phyloP scores from a whole-genome alignment of 2,329 filamentous ascomycete species.

The Lachnellula subtilissima region DNA sequence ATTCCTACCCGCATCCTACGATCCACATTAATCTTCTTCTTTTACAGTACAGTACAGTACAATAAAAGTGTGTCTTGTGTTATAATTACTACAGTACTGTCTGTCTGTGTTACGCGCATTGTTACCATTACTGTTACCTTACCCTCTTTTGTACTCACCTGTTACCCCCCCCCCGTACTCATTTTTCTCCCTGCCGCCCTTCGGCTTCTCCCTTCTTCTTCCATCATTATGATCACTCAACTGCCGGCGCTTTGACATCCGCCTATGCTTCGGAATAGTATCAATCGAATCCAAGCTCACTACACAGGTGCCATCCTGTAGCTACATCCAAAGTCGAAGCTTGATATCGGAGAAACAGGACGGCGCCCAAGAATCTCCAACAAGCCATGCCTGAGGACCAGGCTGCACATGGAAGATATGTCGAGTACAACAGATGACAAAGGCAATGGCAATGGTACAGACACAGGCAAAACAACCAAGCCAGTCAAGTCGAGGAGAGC shows the following conservation, averaged over 20 bases:
- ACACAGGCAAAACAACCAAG: conserved; percentile 1
- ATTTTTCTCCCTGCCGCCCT: neutral
- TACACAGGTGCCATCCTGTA: neutral
- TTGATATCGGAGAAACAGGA: neutral
- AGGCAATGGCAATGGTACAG: conserved; percentile 4
- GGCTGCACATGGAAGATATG: conserved; percentile 1
- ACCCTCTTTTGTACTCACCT: neutral
- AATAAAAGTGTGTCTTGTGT: too few species aligned
- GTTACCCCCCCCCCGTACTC: too few species aligned
- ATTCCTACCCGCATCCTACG: too few species aligned
- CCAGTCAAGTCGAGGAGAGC: conserved; percentile 20
- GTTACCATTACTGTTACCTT: neutral
- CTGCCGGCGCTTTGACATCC: too few species aligned
- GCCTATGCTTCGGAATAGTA: too few species aligned
- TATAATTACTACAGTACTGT: neutral
- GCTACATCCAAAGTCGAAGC: neutral
- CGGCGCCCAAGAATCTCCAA: neutral
- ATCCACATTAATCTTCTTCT: neutral
- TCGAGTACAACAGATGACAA: neutral
- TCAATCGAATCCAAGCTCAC: neutral
- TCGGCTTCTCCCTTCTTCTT: neutral
- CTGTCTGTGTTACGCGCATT: neutral
- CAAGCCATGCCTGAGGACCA: conserved; percentile 9
- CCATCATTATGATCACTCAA: neutral
- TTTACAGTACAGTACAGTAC: too few species aligned